Evolutionary conservation across 1,139 yeast genomes (phyloP), one percentile per base, ranked within the genome.

Genomic region (Pichia sp.): DNA sequence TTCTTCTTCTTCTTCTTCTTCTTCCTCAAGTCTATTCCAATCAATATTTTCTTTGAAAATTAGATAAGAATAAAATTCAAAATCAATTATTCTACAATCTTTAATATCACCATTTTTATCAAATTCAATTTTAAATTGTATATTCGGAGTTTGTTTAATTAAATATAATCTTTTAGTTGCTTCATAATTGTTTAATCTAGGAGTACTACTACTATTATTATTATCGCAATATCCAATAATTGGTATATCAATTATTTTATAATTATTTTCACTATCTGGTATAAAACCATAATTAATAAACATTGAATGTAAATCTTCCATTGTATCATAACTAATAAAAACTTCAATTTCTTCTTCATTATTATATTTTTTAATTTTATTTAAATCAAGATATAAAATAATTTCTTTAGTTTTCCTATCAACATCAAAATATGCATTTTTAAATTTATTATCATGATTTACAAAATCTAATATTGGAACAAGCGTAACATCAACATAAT

Each of bases 391-490:
- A 24, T 62, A 60, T 39, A 77, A 59, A 1, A 82, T 37, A 3
- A 81, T 65, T 46, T 78, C 84, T 3, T 66, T 61, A 4, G 65
- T 70, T 0, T 46, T 37, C 24, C 70, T 64, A 57, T 81, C 87
- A 12, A 80, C 69, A 58, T 82, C 92, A 62, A 80, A 82, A 52
- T 67, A 71, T 0, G 84, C 74, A 59, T 79, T 81, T 40, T 66
- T 63, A 6, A 50, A 33, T 35, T 61, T 64, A 37, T 63, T 65
- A 38, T 63, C 64, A 57, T 82, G 92, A 56, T 82, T 82, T 5
- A 75, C 85, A 67, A 76, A 82, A 58, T 82, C 92, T 30, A 82
- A 57, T 1, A 80, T 52, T 0, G 92, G 89, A 0, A 82, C 86
- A 45, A 82, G 60, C 0, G 86, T 73, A 0, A 79, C 69, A 43